Evolutionary conservation across 2,329 filamentous ascomycete genomes (phyloP).

Genomic region (Tolypocladium nubicola): DNA sequence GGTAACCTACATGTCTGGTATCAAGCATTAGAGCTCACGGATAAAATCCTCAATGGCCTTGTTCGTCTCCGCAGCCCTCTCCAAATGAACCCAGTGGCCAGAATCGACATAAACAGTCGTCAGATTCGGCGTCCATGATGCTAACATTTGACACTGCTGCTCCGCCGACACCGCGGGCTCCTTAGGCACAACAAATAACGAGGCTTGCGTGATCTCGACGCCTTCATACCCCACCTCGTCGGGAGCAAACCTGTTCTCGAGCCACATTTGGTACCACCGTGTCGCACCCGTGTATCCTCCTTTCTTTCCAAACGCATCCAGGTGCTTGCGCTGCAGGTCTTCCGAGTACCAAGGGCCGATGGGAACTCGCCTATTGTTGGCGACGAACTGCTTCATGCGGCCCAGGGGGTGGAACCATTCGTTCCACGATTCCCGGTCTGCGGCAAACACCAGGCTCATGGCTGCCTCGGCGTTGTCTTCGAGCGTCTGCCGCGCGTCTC

Average conservation of each 20-base stretch:
- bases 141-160: constrained; percentile 15
- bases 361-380: constrained; percentile 3
- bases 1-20: no score
- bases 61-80: constrained; percentile 14
- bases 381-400: no score
- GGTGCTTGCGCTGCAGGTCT: constrained; percentile 11
- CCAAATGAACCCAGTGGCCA: constrained; percentile 24
- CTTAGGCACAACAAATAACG: constrained; percentile 12
- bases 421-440: no score
- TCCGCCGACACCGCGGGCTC: constrained; percentile 5
- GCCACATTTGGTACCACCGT: constrained; percentile 21
- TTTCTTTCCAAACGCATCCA: constrained; percentile 9
- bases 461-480: no score
- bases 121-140: constrained; percentile 19
- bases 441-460: no score
- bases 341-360: constrained; percentile 15
- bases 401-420: no score
- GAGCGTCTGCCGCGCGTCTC: no score
- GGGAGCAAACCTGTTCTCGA: constrained; percentile 12
- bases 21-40: neutral
- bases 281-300: constrained; percentile 19
- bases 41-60: constrained; percentile 11
- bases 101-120: constrained; percentile 22
- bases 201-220: constrained; percentile 8
- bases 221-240: constrained; percentile 14